Base-by-base conservation (phyloP, 495 filamentous ascomycete genomes). In the Penicillium cataractarum region DNA sequence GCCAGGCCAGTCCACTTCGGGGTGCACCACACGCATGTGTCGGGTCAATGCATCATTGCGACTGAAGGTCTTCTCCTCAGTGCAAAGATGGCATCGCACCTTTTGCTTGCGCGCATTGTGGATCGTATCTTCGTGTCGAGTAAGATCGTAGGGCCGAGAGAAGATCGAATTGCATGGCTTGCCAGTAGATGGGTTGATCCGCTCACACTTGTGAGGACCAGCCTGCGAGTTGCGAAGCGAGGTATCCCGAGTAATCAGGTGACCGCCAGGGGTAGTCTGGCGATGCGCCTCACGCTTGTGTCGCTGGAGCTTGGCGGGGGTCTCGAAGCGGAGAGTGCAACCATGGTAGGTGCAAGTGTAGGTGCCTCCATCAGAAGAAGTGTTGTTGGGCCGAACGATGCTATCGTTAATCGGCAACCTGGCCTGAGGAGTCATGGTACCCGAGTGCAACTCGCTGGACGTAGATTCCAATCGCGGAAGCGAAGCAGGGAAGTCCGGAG, bases 131-230 rank as follows among this genome's bases (percentile, higher is more conserved):
- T 99, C 95, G 73, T 99, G 95, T 10, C 95, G 85, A 10, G 95
- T 99, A 33, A 99, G 85, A 78, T 99, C 95, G 84, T 99, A 99
- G 33, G 94, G 93, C n/a, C 95, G 84, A 2, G 94, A 97, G 80
- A 99, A 99, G 59, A 95, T 82, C 8, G 91, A 94, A 74, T 95
- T 97, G 85, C 95, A 99, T 3, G 94, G 92, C 78, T 97, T 97
- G 57, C 91, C 91, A 5, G 95, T 99, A 64, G 91, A 93, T 1
- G 96, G 95, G 77, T 99, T 99, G 76, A 91, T 92, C 55, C 92
- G 89, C 71, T 91, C 89, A 75, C 95, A 97, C 71, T 86, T 89
- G 80, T 97, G 93, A 33, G 93, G 93, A 2, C 93, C 93, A 8
- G 91, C 90, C 76, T 96, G 92, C 29, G 87, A 90, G 69, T 92